Evolutionary conservation across 768 basidiomycete species (phyloP), one percentile per base, ranked within the genome.

Genomic region (Coprinopsis strossmayeri): DNA sequence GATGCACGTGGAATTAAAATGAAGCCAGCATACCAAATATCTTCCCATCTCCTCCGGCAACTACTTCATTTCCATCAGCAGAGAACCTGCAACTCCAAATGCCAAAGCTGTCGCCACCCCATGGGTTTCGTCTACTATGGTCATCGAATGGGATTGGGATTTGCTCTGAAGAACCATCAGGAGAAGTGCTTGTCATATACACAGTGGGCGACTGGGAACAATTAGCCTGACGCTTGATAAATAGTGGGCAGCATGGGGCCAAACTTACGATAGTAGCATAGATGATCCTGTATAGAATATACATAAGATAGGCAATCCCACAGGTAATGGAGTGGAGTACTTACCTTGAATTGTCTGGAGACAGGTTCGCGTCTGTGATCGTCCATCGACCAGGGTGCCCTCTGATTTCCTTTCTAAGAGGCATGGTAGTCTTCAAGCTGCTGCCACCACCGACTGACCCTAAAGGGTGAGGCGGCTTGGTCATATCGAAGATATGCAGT

Each of bases 21-120:
- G 35, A 17, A 9, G 35, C 11, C 10, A 42, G 32, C 59, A 15
- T 34, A 64, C 87, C 87, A 58, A 87, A 88, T 23, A 90, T 81
- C 30, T 84, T 82, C 7, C 88, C 87, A 32, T 78, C 82, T 2
- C 91, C 93, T 11, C 95, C 95, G 24, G 95, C 95, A 37, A 99
- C 79, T 17, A 98, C 82, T 65, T 99, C 96, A 40, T 87, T 90
- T 0, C 92, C 94, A 58, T 98, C 95, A 5, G 94, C 91, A 28
- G 93, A 97, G 64, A 98, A 98, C 35, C 89, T 81, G 61, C 95
- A 92, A 53, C 89, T 91, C 84, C 90, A 99, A 46, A 98, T 88
- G 41, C 87, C 81, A 50, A 81, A 84, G 13, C 71, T 67, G 30
- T 78, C 76, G 5, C 71, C n/a, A n/a, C n/a, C n/a, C n/a, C n/a